A percentile compares a stretch with the other conserved stretches of the same genome.
These are phyloP conservation scores for Excoecaria agallocha DNA, from an alignment of 345 rosid genomes.

Conservation along the genomic window DNA sequence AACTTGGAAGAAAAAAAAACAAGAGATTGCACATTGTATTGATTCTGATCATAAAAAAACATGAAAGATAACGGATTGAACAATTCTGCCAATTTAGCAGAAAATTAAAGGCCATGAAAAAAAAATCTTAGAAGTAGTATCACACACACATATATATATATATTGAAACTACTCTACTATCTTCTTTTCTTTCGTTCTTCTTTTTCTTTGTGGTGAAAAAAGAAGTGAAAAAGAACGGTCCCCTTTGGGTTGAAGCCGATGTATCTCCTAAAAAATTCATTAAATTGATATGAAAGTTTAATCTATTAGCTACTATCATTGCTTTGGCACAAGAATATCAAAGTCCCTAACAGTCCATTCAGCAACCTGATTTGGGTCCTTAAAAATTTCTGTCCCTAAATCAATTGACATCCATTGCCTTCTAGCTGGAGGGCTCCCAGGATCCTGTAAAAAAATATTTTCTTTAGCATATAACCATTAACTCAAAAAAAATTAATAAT, in stretches of 20 bases:
- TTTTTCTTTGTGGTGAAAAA: not conserved
- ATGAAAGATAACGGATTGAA: no score
- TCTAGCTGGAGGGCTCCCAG: slow-evolving; percentile 17
- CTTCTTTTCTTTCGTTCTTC: not conserved
- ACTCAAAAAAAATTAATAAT: no score
- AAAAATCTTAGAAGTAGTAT: not conserved
- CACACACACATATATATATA: not conserved
- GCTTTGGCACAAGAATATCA: slow-evolving; percentile 18
- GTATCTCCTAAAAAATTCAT: not conserved
- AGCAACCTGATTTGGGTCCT: slow-evolving; percentile 20
- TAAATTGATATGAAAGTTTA: not conserved
- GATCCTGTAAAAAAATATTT: slow-evolving; percentile 12
- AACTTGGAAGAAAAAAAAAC: no score
- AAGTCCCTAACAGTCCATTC: slow-evolving; percentile 30
- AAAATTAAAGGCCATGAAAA: no score
- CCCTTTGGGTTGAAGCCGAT: slow-evolving; percentile 22
- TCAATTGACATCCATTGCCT: slow-evolving; percentile 31
- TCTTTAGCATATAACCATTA: no score
- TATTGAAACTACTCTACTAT: not conserved
- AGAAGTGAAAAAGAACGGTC: not conserved
- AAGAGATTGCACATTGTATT: no score
- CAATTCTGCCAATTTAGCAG: no score
- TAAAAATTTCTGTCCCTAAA: slow-evolving; percentile 26
- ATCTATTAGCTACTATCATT: not conserved
- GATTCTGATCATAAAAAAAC: no score